Evolutionary conservation across 176 grass and related monocot genomes (phyloP).

Genomic region (Canna indica): DNA sequence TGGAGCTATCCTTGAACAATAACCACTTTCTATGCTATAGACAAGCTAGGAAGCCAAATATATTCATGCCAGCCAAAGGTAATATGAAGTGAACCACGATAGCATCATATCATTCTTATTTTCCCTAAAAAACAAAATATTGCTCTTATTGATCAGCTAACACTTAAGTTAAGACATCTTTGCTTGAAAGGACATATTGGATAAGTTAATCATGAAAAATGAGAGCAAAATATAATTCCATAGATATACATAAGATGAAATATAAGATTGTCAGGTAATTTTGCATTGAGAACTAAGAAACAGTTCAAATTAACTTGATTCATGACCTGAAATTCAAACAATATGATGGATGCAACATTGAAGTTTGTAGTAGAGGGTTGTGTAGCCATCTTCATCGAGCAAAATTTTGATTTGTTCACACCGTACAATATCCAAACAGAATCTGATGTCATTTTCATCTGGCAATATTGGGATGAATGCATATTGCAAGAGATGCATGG

Average conservation of each 20-base stretch:
- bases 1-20: neutral
- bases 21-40: neutral
- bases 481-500: neutral
- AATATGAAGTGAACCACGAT: too few species aligned
- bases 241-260: neutral
- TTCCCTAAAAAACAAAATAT: too few species aligned
- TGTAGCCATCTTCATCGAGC: neutral
- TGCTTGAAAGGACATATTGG: neutral
- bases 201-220: neutral
- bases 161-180: neutral
- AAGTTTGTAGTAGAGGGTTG: neutral
- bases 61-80: too few species aligned
- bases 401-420: neutral
- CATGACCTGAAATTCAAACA: neutral
- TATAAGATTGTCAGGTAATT: neutral
- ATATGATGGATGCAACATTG: neutral
- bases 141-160: neutral
- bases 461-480: neutral
- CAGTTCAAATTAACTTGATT: neutral
- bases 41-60: neutral
- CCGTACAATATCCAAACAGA: neutral
- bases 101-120: too few species aligned
- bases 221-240: neutral
- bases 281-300: neutral
- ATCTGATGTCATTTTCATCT: neutral